These are phyloP conservation scores for Cucumis cinereus DNA, from an alignment of 306 rosid species.

Conservation along the genomic window DNA sequence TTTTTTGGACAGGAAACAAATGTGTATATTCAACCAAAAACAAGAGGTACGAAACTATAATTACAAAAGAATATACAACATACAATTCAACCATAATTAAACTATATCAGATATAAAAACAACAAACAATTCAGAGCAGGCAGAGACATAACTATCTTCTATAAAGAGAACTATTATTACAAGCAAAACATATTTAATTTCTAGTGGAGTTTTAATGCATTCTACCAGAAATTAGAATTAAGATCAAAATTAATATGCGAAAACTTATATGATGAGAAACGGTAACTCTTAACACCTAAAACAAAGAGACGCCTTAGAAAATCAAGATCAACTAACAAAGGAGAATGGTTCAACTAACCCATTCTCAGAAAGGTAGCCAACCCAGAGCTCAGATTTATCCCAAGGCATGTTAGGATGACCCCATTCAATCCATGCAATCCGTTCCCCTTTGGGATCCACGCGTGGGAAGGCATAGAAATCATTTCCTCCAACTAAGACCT, in stretches of 20 bases:
- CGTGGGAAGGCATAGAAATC: slow-evolving; percentile 97
- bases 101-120: background rate
- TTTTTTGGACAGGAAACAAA: too few species aligned
- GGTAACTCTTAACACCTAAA: background rate
- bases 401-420: slow-evolving; percentile 92
- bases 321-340: background rate
- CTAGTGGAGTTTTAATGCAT: background rate
- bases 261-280: background rate
- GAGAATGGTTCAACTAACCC: slow-evolving; percentile 46
- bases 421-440: slow-evolving; percentile 95
- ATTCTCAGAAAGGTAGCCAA: slow-evolving; percentile 74
- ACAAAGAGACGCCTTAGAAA: slow-evolving; percentile 1
- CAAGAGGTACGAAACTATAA: too few species aligned
- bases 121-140: background rate
- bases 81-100: background rate
- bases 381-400: slow-evolving; percentile 95
- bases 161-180: background rate
- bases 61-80: too few species aligned
- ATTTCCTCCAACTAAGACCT: slow-evolving; percentile 54
- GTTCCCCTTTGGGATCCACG: slow-evolving; percentile 52
- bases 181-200: background rate
- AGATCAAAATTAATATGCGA: background rate
- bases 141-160: background rate
- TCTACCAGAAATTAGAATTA: background rate
- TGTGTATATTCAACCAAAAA: too few species aligned